These are phyloP conservation scores for Exidia glandulosa DNA, from an alignment of 768 basidiomycete species.

Conservation along the genomic window DNA sequence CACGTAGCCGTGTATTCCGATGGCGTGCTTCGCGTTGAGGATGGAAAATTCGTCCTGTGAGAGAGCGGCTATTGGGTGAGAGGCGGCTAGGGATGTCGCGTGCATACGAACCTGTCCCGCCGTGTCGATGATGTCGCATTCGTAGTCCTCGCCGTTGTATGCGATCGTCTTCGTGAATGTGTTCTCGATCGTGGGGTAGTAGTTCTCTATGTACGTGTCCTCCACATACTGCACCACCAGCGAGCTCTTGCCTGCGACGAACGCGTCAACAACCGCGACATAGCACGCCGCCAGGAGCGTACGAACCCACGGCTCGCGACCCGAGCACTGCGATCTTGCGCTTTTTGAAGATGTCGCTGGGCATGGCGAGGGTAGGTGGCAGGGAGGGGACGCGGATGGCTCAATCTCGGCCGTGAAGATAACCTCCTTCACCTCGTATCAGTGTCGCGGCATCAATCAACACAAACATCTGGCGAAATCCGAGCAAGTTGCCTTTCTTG, in stretches of 20 bases:
- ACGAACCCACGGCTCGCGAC: slow-evolving; percentile 77
- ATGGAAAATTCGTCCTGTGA: slow-evolving; percentile 89
- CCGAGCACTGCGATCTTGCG: slow-evolving; percentile 85
- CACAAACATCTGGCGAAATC: background rate
- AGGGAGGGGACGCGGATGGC: background rate
- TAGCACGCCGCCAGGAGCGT: slow-evolving; percentile 8
- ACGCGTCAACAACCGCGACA: background rate
- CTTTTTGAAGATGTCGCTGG: slow-evolving; percentile 41
- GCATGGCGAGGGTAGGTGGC: background rate
- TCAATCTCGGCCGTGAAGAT: background rate
- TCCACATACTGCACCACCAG: slow-evolving; percentile 89
- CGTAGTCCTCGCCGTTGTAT: slow-evolving; percentile 83
- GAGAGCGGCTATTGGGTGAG: background rate
- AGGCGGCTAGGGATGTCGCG: background rate
- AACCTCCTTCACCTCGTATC: background rate
- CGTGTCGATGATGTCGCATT: slow-evolving; percentile 96
- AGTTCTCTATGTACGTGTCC: slow-evolving; percentile 80
- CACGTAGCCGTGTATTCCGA: slow-evolving; percentile 95
- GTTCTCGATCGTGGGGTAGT: slow-evolving; percentile 92
- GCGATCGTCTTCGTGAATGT: slow-evolving; percentile 77
- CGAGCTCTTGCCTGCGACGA: slow-evolving; percentile 75
- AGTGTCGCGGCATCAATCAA: background rate
- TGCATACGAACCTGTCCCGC: slow-evolving; percentile 53
- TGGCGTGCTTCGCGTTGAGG: slow-evolving; percentile 85
- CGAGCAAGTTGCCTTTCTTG: background rate